A percentile compares a stretch with the other conserved stretches of the same genome.
Evolutionary conservation across 2,329 filamentous ascomycete genomes (phyloP).

Genomic region (Chalaropsis ovoidea): DNA sequence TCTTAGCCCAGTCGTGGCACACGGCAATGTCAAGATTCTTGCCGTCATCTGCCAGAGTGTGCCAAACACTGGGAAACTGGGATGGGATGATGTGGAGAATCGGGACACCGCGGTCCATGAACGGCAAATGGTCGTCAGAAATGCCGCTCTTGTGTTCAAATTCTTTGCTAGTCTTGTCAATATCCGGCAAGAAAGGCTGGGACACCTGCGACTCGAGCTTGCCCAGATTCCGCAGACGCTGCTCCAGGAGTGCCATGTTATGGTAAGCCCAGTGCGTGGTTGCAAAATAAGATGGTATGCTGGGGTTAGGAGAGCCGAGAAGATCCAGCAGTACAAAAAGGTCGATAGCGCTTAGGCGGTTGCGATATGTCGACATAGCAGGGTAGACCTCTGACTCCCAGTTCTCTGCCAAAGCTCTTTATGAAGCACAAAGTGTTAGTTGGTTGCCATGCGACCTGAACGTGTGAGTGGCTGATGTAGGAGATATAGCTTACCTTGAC

Average conservation of each 20-base stretch:
- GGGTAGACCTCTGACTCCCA: conserved; percentile 68
- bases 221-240: conserved; percentile 56
- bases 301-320: conserved; percentile 59
- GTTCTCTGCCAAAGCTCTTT: conserved; percentile 59
- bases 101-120: conserved; percentile 75
- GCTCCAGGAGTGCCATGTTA: conserved; percentile 62
- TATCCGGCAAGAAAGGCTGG: conserved; percentile 54
- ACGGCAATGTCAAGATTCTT: conserved; percentile 72
- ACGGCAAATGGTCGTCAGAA: conserved; percentile 84
- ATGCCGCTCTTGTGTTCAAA: conserved; percentile 46
- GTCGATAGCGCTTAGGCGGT: conserved; percentile 65
- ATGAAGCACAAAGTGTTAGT: conserved; percentile 11
- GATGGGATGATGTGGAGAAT: conserved; percentile 80
- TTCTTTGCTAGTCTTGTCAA: conserved; percentile 41
- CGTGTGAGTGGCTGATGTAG: background rate
- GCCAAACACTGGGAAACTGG: conserved; percentile 79
- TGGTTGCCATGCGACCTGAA: background rate
- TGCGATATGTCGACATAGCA: conserved; percentile 63
- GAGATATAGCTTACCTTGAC: conserved; percentile 51
- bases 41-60: conserved; percentile 71
- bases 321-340: conserved; percentile 89
- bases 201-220: conserved; percentile 51
- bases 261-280: conserved; percentile 91
- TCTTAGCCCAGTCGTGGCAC: conserved; percentile 75
- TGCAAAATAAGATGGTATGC: conserved; percentile 74